Conservation (phyloP, 2,329 filamentous ascomycete species). For the Cytospora chrysosperma region DNA sequence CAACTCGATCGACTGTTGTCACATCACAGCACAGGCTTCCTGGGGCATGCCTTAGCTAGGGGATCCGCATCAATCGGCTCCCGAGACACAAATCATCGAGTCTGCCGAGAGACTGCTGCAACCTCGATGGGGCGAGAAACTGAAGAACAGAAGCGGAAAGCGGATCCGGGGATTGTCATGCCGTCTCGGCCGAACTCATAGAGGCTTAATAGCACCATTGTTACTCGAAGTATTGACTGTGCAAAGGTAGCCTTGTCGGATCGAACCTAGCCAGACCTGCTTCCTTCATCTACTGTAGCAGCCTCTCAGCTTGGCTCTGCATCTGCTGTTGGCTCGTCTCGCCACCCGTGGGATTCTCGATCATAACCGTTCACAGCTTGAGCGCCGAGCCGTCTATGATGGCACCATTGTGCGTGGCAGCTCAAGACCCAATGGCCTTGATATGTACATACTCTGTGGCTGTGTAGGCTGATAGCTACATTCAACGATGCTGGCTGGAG, state of each 20-base stretch:
- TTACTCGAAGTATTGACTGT: no score
- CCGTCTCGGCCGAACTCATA: not conserved
- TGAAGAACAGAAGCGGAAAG: not conserved
- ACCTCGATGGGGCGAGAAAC: not conserved
- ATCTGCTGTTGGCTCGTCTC: not conserved
- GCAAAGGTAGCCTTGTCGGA: not conserved
- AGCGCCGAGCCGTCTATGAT: not conserved
- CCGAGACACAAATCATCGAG: conserved; percentile 1
- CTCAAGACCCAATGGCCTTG: not conserved
- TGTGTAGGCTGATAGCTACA: no score
- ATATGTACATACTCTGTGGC: no score
- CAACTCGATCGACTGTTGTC: not conserved
- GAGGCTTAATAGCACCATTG: not conserved
- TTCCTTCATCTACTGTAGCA: not conserved
- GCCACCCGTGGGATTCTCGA: not conserved
- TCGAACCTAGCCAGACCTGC: not conserved
- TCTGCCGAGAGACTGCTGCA: not conserved
- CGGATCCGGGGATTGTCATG: not conserved
- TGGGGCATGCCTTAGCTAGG: not conserved
- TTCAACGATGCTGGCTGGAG: not conserved
- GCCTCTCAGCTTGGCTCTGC: not conserved
- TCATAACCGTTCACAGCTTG: not conserved
- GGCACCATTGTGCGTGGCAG: not conserved
- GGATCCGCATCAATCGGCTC: not conserved
- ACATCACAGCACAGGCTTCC: not conserved